Percentiles rank a stretch among this genome's conserved stretches.
Evolutionary conservation across 805 yeast species (phyloP).

Genomic region (Starmera amethionina): DNA sequence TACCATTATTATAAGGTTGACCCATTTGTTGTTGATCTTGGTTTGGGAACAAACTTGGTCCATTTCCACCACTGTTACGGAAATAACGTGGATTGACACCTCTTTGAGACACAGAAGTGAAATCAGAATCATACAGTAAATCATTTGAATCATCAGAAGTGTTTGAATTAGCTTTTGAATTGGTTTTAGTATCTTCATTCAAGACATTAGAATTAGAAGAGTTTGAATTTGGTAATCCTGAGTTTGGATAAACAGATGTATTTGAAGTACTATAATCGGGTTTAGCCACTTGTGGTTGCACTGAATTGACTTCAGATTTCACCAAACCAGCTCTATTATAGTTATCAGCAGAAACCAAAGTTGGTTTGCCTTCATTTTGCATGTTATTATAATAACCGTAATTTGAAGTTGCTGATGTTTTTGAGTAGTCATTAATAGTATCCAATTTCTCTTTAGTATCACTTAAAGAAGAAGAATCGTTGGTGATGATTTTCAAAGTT

Average conservation of each 20-base stretch:
- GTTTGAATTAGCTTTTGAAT: conserved; percentile 4
- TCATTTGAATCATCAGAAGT: conserved; percentile 3
- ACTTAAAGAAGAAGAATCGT: conserved; percentile 14
- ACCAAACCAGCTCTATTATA: conserved; percentile 14
- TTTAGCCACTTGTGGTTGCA: conserved; percentile 15
- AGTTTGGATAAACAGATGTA: conserved; percentile 4
- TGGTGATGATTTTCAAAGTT: conserved; percentile 13
- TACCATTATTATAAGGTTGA: conserved; percentile 2
- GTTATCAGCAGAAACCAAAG: conserved; percentile 16
- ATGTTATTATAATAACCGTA: background rate
- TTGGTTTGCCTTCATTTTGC: conserved; percentile 16
- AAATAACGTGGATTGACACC: conserved; percentile 55
- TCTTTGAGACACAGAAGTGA: conserved; percentile 73
- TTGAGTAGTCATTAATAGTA: conserved; percentile 16
- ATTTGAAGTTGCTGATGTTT: conserved; percentile 1
- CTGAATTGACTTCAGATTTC: conserved; percentile 13
- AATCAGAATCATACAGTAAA: conserved; percentile 35
- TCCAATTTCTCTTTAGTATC: conserved; percentile 14
- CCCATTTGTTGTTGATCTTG: conserved; percentile 7
- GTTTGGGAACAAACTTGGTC: conserved; percentile 16
- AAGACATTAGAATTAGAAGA: background rate
- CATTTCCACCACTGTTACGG: conserved; percentile 21
- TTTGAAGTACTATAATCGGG: conserved; percentile 13
- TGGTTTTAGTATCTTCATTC: conserved; percentile 1
- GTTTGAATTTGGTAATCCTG: background rate